Base-by-base conservation (phyloP, 768 basidiomycete genomes). In the Coprinopsis sp. region DNA sequence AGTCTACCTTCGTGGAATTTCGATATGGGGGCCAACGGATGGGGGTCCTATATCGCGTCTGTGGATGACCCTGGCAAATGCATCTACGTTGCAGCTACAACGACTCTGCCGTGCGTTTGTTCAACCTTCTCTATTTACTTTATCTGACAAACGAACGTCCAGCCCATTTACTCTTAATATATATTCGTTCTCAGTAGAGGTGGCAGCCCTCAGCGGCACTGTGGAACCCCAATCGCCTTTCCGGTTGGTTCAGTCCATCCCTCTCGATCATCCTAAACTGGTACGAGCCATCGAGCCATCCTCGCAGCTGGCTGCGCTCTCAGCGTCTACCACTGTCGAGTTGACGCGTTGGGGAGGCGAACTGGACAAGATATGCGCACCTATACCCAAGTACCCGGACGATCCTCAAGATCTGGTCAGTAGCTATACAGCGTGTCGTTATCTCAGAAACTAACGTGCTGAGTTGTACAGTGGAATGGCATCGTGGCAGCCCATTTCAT, bases 401-500 rank as follows among this genome's bases (percentile, higher is more conserved):
- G 65, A 64, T 33, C 37, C 58, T 2, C 71, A 70, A 31, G 66
- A 67, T 37, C 37, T 64, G 51, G 71, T 73, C 42, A 43, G 62
- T 64, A 21, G 6, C 13, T 34, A 11, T 12, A 23, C 37, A 21
- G 21, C 22, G 8, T 24, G 22, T 22, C 12, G 21, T 47, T 18
- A 28, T 31, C 46, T 18, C n/a, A 14, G 23, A 13, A 22, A 38
- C 33, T 23, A 33, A 22, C 31, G 36, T 51, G 12, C 50, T 21
- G 23, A 1, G 40, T 41, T 29, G 23, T 46, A 14, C 47, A 74
- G 73, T 68, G 65, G 59, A 66, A 72, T 48, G 64, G 61, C 1
- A 64, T 81, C 7, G 58, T 76, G 1, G 68, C 65, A 7, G 50
- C 76, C 14, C 67, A 64, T 14, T 66, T 81, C 31, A 64, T 76